Percentiles rank a stretch among this genome's conserved stretches.
These are phyloP conservation scores for Botrytis sinoallii DNA, from an alignment of 2,329 filamentous ascomycete species.

Conservation along the genomic window DNA sequence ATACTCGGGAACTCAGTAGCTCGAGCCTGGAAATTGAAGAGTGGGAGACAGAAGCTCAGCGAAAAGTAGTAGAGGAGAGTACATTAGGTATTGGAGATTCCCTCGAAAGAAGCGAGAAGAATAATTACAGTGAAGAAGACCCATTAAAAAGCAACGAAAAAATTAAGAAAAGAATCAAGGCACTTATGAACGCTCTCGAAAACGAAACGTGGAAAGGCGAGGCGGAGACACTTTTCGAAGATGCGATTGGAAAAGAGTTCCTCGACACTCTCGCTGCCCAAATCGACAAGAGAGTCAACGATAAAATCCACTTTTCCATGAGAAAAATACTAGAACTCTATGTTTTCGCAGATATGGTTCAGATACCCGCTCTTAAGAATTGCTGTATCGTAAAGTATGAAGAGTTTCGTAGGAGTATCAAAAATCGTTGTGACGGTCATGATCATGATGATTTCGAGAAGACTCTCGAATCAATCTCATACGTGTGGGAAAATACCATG, in stretches of 20 bases:
- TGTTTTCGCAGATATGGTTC: neutral
- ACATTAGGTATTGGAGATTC: neutral
- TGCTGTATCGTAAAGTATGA: neutral
- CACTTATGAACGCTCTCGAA: neutral
- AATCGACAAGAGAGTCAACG: neutral
- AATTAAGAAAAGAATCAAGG: neutral
- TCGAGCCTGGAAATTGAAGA: neutral
- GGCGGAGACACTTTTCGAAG: neutral
- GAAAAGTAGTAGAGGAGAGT: neutral
- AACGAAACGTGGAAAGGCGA: neutral
- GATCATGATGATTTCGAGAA: neutral
- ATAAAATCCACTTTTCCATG: neutral
- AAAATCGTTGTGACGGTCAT: neutral
- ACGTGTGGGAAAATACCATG: neutral
- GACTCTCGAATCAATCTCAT: neutral
- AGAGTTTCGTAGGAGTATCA: neutral
- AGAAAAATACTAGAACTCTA: neutral
- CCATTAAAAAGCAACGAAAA: neutral
- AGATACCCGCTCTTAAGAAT: neutral
- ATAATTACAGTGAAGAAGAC: rapidly evolving
- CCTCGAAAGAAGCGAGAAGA: neutral
- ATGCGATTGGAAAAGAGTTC: neutral
- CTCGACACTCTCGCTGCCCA: neutral
- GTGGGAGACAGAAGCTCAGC: neutral
- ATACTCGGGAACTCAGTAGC: neutral